A percentile compares a stretch with the other conserved stretches of the same genome.
Conservation (phyloP, 495 filamentous ascomycete genomes). For the Trichocladium uniseriatum region DNA sequence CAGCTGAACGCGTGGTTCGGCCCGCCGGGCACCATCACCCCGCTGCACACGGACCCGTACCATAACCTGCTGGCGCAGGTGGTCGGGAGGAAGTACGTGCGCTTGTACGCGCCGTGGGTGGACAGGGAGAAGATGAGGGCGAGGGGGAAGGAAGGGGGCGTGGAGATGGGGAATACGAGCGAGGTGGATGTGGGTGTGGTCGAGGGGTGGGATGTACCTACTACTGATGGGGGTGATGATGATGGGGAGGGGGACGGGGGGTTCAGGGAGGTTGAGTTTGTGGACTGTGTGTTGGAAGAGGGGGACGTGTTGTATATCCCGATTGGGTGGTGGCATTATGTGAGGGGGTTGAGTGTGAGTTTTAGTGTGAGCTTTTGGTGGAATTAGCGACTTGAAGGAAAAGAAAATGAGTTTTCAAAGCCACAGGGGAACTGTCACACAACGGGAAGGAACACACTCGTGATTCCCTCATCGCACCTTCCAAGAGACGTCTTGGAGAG, state of each 20-base stretch:
- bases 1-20: slow-evolving; percentile 90
- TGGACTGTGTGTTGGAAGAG: slow-evolving; percentile 69
- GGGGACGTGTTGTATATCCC: slow-evolving; percentile 90
- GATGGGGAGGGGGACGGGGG: slow-evolving; percentile 44
- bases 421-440: too few species aligned
- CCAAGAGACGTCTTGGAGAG: too few species aligned
- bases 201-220: slow-evolving; percentile 42
- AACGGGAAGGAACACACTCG: too few species aligned
- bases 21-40: slow-evolving; percentile 77
- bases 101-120: slow-evolving; percentile 61
- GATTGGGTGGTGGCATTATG: slow-evolving; percentile 98
- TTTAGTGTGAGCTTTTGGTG: slow-evolving; percentile 99
- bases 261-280: slow-evolving; percentile 53
- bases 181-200: slow-evolving; percentile 56
- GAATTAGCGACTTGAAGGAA: too few species aligned
- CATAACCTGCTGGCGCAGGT: slow-evolving; percentile 90
- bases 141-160: slow-evolving; percentile 53
- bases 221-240: slow-evolving; percentile 21
- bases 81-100: slow-evolving; percentile 81
- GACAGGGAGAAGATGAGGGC: slow-evolving; percentile 54
- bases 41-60: slow-evolving; percentile 87
- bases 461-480: too few species aligned
- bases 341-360: slow-evolving; percentile 72
- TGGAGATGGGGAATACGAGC: slow-evolving; percentile 93
- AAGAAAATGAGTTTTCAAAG: too few species aligned